Conservation (phyloP, 306 rosid genomes). For the Medicago truncatula region MtrunA17r5.0-ANR NC_053043.1:15453001-15453500, state of each 20-base stretch:
- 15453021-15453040: conserved; percentile 97
- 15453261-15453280: too few relatives aligned
- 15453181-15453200: conserved; percentile 98
- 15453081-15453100: conserved; percentile 68
- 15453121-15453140: conserved; percentile 94
- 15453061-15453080: conserved; percentile 80
- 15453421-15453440: too few relatives aligned
- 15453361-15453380: not conserved
- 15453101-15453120: conserved; percentile 94
- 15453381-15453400: too few relatives aligned
- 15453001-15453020: conserved; percentile 98
- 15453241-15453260: not conserved
- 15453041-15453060: conserved; percentile 92
- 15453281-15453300: too few relatives aligned
- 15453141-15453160: conserved; percentile 87
- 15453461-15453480: not conserved
- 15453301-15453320: too few relatives aligned
- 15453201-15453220: conserved; percentile 12
- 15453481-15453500: not conserved
- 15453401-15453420: too few relatives aligned
- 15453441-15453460: not conserved
- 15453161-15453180: conserved; percentile 84
- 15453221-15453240: conserved; percentile 21
- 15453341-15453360: too few relatives aligned
- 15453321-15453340: too few relatives aligned